Evolutionary conservation across 1,139 yeast species (phyloP).

Genomic region (Candida anutae): DNA sequence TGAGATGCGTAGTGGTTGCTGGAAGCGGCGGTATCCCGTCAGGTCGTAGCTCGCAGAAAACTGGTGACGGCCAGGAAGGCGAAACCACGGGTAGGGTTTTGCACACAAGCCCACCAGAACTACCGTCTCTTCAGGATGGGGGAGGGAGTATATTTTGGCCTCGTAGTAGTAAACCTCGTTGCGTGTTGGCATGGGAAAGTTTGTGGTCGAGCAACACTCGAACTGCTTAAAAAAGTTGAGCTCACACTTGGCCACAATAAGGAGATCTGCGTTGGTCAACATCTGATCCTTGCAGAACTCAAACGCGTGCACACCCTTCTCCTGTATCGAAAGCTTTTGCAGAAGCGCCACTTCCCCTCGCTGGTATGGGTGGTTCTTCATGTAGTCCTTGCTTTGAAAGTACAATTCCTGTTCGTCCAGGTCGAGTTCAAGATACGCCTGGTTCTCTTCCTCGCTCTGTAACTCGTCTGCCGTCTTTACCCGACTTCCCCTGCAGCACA

Average conservation of each 20-base stretch:
- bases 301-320: constrained; percentile 91
- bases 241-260: constrained; percentile 69
- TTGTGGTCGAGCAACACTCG: constrained; percentile 75
- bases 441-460: constrained; percentile 53
- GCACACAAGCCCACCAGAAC: constrained; percentile 41
- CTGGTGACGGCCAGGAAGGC: constrained; percentile 50
- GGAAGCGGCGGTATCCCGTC: constrained; percentile 42
- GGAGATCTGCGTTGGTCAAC: constrained; percentile 50
- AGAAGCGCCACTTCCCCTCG: constrained; percentile 36
- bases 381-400: constrained; percentile 56
- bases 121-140: constrained; percentile 43
- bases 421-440: constrained; percentile 52
- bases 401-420: constrained; percentile 78
- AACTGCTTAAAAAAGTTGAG: constrained; percentile 63
- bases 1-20: constrained; percentile 40
- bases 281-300: constrained; percentile 72
- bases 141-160: constrained; percentile 52
- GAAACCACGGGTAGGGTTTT: constrained; percentile 52
- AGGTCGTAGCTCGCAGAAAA: constrained; percentile 46
- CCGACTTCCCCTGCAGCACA: no score
- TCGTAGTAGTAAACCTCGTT: constrained; percentile 92
- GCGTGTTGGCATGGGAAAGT: constrained; percentile 76
- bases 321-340: constrained; percentile 64
- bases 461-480: constrained; percentile 50
- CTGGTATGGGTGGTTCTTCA: constrained; percentile 49